Conservation (phyloP, 805 yeast species). For the Clavispora fructus region DNA sequence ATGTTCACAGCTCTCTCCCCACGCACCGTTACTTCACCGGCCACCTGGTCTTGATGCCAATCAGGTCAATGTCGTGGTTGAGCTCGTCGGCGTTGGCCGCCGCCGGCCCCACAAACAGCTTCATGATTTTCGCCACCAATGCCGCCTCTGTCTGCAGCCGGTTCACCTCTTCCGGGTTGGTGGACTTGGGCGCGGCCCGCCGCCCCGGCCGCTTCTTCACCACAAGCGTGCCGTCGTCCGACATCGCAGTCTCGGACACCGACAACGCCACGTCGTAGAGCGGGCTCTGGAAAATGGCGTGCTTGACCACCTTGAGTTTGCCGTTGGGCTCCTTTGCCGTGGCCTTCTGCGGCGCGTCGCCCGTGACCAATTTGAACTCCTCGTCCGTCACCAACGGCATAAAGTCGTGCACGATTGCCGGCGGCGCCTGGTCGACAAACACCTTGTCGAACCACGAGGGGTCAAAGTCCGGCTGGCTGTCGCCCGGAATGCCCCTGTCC, state of each 20-base stretch:
- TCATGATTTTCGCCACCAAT: conserved; percentile 38
- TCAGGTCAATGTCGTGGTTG: conserved; percentile 28
- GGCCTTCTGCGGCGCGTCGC: conserved; percentile 28
- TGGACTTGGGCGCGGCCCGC: conserved; percentile 22
- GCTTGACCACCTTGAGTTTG: conserved; percentile 23
- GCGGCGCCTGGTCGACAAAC: conserved; percentile 6
- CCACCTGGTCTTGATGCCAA: conserved; percentile 36
- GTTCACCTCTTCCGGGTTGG: conserved; percentile 12
- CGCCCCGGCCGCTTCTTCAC: conserved; percentile 35
- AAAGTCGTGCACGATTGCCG: conserved; percentile 31
- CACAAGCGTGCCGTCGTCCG: conserved; percentile 11
- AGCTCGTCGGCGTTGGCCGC: conserved; percentile 30
- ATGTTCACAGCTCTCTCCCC: no score
- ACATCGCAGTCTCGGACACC: conserved; percentile 35
- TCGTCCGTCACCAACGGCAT: conserved; percentile 35
- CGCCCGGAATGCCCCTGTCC: conserved; percentile 6
- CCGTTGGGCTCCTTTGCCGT: conserved; percentile 16
- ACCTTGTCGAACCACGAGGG: conserved; percentile 9
- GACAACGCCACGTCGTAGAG: conserved; percentile 35
- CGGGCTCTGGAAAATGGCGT: conserved; percentile 36
- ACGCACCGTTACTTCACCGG: conserved; percentile 19
- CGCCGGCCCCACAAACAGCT: conserved; percentile 38
- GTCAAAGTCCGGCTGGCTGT: conserved; percentile 5
- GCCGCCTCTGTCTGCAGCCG: conserved; percentile 29
- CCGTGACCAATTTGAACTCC: conserved; percentile 37